Evolutionary conservation across 1,139 yeast genomes (phyloP), one percentile per base, ranked within the genome.

Genomic region (Kodamaea ohmeri): DNA sequence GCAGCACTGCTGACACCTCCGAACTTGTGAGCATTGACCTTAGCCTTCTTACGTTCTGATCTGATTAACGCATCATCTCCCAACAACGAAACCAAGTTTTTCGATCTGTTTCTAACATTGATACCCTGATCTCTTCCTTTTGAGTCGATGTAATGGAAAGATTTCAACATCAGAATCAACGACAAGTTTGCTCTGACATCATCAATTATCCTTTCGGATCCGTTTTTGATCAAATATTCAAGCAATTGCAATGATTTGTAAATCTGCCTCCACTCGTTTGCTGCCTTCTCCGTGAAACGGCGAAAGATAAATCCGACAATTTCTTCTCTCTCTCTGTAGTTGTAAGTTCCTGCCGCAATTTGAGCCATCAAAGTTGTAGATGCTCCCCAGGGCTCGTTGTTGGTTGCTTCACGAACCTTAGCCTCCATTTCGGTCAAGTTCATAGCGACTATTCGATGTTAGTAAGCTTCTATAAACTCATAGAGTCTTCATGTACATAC

Each of bases 301-400:
- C 87, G 72, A 56, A 82, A 80, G 25, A 82, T 71, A 72, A 83
- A 80, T 3, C 84, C 80, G 37, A 80, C 65, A 43, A 84, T 78
- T 55, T 84, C 95, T 54, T 83, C 90, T 44, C 95, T 64, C 53
- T 84, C 94, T 47, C 88, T 67, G 55, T 85, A 85, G 62, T 86
- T 87, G 63, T 87, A 87, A 4, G 98, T 92, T 2, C 96, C 97
- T 24, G 89, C 85, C 4, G 98, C 94, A 52, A 94, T 92, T 57
- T 89, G 94, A 45, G 83, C 85, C 97, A 94, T 92, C 56, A 86
- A 67, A 2, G 96, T 78, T 4, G 94, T 77, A 2, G 95, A 81
- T 3, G 97, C 95, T n/a, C 98, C 98, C 99, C 99, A 92, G 2
- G 98, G 98, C 62, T 92, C 99, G 59, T 92, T 92, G 60, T 92